Conservation (phyloP, 2,329 filamentous ascomycete genomes). For the Gaeumannomyces tritici region DNA sequence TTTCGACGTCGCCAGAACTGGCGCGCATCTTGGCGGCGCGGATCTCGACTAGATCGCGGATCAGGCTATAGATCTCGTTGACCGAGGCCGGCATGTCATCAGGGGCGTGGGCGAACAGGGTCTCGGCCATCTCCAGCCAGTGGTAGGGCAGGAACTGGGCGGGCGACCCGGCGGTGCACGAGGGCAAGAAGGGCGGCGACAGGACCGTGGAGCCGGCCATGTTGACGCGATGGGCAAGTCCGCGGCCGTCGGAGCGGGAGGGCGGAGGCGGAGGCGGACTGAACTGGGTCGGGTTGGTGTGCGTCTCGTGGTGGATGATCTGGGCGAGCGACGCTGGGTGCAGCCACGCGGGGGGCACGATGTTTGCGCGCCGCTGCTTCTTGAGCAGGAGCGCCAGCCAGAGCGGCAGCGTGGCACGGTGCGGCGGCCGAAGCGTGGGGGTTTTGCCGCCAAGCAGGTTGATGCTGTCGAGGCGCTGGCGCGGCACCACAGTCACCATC, state of each 20-base stretch:
- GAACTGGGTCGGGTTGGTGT: conserved; percentile 61
- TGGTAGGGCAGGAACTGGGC: conserved; percentile 76
- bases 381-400: conserved; percentile 96
- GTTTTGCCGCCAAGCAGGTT: conserved; percentile 73
- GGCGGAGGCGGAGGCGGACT: conserved; percentile 66
- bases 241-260: conserved; percentile 35
- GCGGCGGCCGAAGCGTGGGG: conserved; percentile 67
- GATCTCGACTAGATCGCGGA: conserved; percentile 79
- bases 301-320: conserved; percentile 75
- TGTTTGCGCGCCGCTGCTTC: conserved; percentile 87
- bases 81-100: conserved; percentile 67
- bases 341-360: conserved; percentile 84
- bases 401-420: conserved; percentile 69
- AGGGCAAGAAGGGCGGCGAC: conserved; percentile 69
- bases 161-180: conserved; percentile 61
- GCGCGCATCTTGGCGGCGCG: conserved; percentile 73
- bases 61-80: conserved; percentile 62
- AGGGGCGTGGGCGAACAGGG: conserved; percentile 72
- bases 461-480: conserved; percentile 80
- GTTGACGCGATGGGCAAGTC: conserved; percentile 27
- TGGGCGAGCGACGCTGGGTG: conserved; percentile 63
- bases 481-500: conserved; percentile 82
- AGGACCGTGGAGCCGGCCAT: conserved; percentile 21
- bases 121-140: conserved; percentile 86
- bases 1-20: conserved; percentile 46